Evolutionary conservation across 2,329 filamentous ascomycete genomes (phyloP).

Genomic region (Celoporthe dispersa): DNA sequence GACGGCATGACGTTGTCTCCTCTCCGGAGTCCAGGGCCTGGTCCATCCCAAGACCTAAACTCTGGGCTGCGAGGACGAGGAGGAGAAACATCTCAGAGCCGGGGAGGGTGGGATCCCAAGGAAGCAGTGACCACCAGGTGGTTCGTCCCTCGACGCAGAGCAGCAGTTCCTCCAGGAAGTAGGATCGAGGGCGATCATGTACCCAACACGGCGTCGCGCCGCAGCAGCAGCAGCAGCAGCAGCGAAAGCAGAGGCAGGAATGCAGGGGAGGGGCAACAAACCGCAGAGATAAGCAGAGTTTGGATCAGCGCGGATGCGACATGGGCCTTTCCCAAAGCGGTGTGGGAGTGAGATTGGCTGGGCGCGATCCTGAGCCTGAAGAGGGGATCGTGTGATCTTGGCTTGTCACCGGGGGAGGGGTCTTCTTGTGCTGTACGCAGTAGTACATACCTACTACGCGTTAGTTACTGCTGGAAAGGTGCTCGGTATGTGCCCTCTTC

Average conservation of each 20-base stretch:
- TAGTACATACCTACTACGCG: background rate
- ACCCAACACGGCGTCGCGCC: background rate
- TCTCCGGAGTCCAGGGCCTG: background rate
- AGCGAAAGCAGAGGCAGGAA: background rate
- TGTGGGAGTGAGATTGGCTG: constrained; percentile 5
- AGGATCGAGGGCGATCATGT: background rate
- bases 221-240: background rate
- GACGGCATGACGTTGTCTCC: background rate
- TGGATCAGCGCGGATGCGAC: constrained; percentile 8
- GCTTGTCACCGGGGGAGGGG: background rate
- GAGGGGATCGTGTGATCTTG: constrained; percentile 3
- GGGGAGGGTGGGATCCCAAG: no score
- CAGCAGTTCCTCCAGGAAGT: background rate
- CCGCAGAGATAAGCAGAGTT: constrained; percentile 9
- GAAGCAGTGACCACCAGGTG: background rate
- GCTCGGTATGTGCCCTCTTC: background rate
- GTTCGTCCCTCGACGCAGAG: background rate
- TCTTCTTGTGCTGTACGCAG: background rate
- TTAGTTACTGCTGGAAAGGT: background rate
- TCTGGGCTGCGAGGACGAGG: background rate
- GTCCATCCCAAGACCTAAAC: background rate
- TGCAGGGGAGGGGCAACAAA: background rate
- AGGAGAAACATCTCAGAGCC: background rate
- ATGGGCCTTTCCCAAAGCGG: constrained; percentile 11
- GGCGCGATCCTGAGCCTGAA: constrained; percentile 7